Evolutionary conservation across 495 filamentous ascomycete genomes (phyloP).

Genomic region (Viridothelium virens): DNA sequence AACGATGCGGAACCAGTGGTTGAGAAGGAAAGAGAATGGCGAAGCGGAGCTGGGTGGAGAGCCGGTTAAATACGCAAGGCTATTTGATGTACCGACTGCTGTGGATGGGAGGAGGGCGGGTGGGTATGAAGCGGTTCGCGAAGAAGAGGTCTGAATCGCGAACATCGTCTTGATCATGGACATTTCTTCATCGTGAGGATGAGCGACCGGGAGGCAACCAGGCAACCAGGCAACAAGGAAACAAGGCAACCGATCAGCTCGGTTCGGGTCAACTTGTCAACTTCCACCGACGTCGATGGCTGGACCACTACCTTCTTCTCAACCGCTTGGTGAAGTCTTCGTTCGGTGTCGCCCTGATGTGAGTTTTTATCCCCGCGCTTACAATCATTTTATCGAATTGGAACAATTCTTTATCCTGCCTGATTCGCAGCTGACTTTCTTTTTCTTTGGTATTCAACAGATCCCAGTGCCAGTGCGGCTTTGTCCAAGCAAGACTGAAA

Average conservation of each 20-base stretch:
- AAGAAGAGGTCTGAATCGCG: constrained; percentile 5
- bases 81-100: constrained; percentile 75
- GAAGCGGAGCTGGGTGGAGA: constrained; percentile 69
- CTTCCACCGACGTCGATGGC: neutral
- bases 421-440: constrained; percentile 5
- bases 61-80: constrained; percentile 70
- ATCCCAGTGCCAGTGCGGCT: constrained; percentile 6
- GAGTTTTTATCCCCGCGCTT: neutral
- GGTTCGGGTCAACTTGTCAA: neutral
- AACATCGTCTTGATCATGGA: neutral
- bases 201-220: neutral
- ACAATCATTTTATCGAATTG: constrained; percentile 4
- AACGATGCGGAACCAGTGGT: constrained; percentile 80
- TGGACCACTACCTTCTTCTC: constrained; percentile 6
- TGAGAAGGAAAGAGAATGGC: constrained; percentile 61
- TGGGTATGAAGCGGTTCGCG: constrained; percentile 24
- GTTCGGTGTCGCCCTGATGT: constrained; percentile 2
- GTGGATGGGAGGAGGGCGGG: constrained; percentile 44
- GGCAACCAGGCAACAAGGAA: neutral
- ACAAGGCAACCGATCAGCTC: constrained; percentile 3
- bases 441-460: constrained; percentile 9
- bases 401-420: constrained; percentile 4
- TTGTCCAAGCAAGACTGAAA: constrained; percentile 7
- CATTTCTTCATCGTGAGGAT: constrained; percentile 5
- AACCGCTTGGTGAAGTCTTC: neutral